Evolutionary conservation across 2,329 filamentous ascomycete species (phyloP).

Genomic region (Paecilomyces sp.): DNA sequence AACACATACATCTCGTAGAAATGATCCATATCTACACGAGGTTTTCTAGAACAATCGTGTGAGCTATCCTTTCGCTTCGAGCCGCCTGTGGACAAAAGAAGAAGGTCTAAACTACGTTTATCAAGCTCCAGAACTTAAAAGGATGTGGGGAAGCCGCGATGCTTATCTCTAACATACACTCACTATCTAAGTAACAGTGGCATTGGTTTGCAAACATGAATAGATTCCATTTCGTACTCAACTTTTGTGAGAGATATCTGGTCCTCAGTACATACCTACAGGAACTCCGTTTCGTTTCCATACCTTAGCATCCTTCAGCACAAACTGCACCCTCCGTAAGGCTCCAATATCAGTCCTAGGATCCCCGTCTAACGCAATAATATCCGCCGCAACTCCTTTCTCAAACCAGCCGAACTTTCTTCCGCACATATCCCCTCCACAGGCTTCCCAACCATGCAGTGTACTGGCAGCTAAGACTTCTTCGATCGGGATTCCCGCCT

Average conservation of each 20-base stretch:
- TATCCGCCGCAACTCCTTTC: slow-evolving; percentile 44
- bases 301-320: neutral
- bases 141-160: neutral
- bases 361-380: slow-evolving; percentile 44
- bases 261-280: neutral
- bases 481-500: slow-evolving; percentile 44
- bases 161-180: neutral
- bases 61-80: neutral
- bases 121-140: neutral
- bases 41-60: neutral
- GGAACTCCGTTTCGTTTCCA: neutral
- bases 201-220: neutral
- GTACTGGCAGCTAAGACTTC: slow-evolving; percentile 46
- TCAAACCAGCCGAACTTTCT: slow-evolving; percentile 48
- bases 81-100: neutral
- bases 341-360: slow-evolving; percentile 14
- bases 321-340: neutral
- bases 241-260: no score
- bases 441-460: slow-evolving; percentile 50
- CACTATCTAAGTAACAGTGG: neutral
- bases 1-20: neutral
- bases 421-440: slow-evolving; percentile 46
- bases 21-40: neutral
- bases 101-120: neutral
- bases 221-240: no score